These are phyloP conservation scores for Pythium volutum DNA, from an alignment of 352 stramenopile genomes.

Conservation along the genomic window DNA sequence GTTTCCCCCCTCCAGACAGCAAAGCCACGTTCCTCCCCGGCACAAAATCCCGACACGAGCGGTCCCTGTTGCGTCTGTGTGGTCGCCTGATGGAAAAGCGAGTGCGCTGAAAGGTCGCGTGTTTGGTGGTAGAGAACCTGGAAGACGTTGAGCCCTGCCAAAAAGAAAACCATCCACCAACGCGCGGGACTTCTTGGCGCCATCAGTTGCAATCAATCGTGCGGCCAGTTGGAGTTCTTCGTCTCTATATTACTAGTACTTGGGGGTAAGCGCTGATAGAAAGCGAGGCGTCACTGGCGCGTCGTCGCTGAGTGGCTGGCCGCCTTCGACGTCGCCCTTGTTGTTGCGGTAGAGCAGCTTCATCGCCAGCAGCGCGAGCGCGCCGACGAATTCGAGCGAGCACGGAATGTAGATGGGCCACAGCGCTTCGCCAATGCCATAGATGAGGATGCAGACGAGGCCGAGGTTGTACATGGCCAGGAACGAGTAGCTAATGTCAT, in stretches of 20 bases:
- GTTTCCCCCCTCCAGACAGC: no score
- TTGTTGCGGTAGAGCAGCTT: slow-evolving; percentile 35
- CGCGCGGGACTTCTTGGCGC: no score
- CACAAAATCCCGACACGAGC: not conserved
- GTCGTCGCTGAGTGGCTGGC: not conserved
- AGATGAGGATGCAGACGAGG: slow-evolving; percentile 30
- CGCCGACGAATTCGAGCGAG: slow-evolving; percentile 34
- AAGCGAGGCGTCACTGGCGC: not conserved
- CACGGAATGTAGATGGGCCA: slow-evolving; percentile 54
- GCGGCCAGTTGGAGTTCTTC: not conserved
- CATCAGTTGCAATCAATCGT: not conserved
- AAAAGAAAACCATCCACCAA: no score
- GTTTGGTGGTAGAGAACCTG: no score
- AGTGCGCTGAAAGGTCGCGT: not conserved
- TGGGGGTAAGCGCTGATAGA: not conserved
- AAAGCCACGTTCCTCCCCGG: no score
- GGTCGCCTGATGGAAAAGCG: not conserved
- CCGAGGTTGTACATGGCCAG: slow-evolving; percentile 44
- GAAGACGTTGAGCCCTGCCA: no score
- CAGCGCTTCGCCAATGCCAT: slow-evolving; percentile 42
- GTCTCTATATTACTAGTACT: not conserved
- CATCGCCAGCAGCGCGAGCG: slow-evolving; percentile 34
- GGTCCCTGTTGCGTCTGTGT: no score
- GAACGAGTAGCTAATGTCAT: slow-evolving; percentile 54
- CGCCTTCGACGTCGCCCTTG: not conserved